Percentiles rank a stretch among this genome's conserved stretches.
These are phyloP conservation scores for Sphaerulina vaccinii DNA, from an alignment of 2,329 filamentous ascomycete genomes.

Conservation along the genomic window DNA sequence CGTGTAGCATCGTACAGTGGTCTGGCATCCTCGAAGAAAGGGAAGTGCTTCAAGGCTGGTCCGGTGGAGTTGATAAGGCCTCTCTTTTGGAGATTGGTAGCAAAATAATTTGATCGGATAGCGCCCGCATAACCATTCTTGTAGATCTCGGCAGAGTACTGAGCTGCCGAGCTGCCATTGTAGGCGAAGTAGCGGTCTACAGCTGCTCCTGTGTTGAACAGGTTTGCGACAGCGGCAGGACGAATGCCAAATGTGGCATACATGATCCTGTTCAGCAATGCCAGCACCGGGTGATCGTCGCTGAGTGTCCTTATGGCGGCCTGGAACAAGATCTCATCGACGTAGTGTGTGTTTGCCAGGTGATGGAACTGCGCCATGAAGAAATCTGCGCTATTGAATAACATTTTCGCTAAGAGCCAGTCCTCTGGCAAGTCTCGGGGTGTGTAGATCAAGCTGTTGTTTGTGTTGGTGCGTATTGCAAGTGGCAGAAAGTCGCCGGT, in stretches of 20 bases:
- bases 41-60: slow-evolving; percentile 44
- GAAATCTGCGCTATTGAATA: slow-evolving; percentile 51
- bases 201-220: slow-evolving; percentile 31
- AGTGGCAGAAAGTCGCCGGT: slow-evolving; percentile 49
- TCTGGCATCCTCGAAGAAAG: slow-evolving; percentile 47
- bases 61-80: slow-evolving; percentile 44
- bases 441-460: slow-evolving; percentile 47
- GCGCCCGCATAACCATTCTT: slow-evolving; percentile 21
- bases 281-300: slow-evolving; percentile 47
- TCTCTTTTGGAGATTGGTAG: slow-evolving; percentile 39
- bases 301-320: slow-evolving; percentile 50
- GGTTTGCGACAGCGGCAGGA: slow-evolving; percentile 16
- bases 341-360: slow-evolving; percentile 46
- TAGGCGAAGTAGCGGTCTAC: slow-evolving; percentile 23
- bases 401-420: slow-evolving; percentile 54
- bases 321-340: slow-evolving; percentile 46
- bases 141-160: slow-evolving; percentile 20
- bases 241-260: slow-evolving; percentile 33
- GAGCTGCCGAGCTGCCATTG: slow-evolving; percentile 15
- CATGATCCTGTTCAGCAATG: slow-evolving; percentile 32
- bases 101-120: slow-evolving; percentile 44
- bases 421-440: slow-evolving; percentile 47
- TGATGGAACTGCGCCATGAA: slow-evolving; percentile 49
- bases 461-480: slow-evolving; percentile 50
- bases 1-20: slow-evolving; percentile 41